These are phyloP conservation scores for Liquidambar formosana DNA, from an alignment of 164 flowering plant species.

Conservation along the genomic window DNA sequence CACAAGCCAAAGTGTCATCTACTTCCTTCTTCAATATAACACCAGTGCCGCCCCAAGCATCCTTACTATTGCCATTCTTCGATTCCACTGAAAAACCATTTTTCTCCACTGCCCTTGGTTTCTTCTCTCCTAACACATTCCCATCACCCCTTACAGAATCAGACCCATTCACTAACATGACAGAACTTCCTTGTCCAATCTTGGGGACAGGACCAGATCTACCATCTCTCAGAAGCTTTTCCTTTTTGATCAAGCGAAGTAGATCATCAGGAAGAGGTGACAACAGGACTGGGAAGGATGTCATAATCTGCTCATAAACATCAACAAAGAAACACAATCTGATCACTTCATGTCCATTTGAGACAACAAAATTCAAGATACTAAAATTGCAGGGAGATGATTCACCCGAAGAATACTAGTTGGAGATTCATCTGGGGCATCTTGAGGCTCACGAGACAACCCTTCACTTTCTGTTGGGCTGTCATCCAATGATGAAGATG, in stretches of 20 bases:
- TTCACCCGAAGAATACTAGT: constrained; percentile 58
- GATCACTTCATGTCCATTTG: constrained; percentile 5
- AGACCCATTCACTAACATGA: constrained; percentile 18
- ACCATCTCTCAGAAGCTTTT: constrained; percentile 18
- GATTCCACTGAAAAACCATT: constrained; percentile 18
- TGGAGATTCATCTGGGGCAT: constrained; percentile 49
- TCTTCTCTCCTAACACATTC: constrained; percentile 24
- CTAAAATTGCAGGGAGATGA: constrained; percentile 10
- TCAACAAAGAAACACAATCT: constrained; percentile 4
- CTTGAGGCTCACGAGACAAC: constrained; percentile 28
- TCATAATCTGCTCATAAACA: constrained; percentile 55
- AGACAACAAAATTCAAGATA: neutral
- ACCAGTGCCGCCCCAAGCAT: constrained; percentile 5
- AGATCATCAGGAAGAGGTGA: constrained; percentile 67
- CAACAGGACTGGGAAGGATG: constrained; percentile 45
- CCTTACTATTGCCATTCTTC: constrained; percentile 19
- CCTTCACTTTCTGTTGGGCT: constrained; percentile 59
- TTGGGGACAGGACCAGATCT: constrained; percentile 19
- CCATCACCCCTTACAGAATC: constrained; percentile 14
- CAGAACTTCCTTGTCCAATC: constrained; percentile 21
- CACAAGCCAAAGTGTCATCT: constrained; percentile 36
- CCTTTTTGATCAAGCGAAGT: constrained; percentile 38
- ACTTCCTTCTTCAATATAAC: constrained; percentile 21
- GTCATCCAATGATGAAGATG: constrained; percentile 58
- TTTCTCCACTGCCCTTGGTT: constrained; percentile 22